A percentile compares a stretch with the other conserved stretches of the same genome.
phyloP scores from a whole-genome alignment of 176 grass and related monocot species.

The Guadua angustifolia region DNA sequence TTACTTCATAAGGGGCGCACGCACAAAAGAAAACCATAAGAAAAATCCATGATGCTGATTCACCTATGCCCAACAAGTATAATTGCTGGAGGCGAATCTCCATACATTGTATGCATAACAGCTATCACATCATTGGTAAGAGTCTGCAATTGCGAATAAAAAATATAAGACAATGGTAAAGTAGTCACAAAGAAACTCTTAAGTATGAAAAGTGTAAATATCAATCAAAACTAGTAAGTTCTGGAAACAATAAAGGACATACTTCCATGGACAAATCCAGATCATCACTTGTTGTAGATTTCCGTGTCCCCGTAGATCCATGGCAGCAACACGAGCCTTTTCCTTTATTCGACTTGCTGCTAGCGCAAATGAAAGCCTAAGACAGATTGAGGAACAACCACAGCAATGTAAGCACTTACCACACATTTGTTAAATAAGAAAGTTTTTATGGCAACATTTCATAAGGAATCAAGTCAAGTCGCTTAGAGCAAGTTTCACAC shows the following conservation, averaged over 20 bases:
- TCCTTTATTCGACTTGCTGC: constrained; percentile 81
- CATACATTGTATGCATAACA: constrained; percentile 73
- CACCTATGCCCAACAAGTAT: constrained; percentile 99
- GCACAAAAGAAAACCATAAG: background rate
- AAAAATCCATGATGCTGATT: constrained; percentile 25
- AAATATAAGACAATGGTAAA: constrained; percentile 3
- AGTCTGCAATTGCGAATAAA: constrained; percentile 62
- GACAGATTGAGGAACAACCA: constrained; percentile 34
- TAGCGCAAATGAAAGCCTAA: constrained; percentile 95
- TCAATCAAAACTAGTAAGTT: constrained; percentile 9
- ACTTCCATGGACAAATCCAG: constrained; percentile 90
- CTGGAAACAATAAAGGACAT: constrained; percentile 37
- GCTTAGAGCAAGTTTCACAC: background rate
- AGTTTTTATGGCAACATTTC: background rate
- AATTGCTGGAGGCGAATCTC: constrained; percentile 82
- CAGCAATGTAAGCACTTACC: constrained; percentile 25
- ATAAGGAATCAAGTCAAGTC: background rate
- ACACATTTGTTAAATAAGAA: constrained; percentile 25
- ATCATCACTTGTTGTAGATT: constrained; percentile 78
- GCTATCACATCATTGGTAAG: constrained; percentile 79
- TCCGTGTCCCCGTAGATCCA: constrained; percentile 93
- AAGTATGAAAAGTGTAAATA: constrained; percentile 11
- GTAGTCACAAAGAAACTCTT: background rate
- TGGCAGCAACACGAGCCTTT: constrained; percentile 71
- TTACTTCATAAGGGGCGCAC: background rate